phyloP scores from a whole-genome alignment of 148 eudicot genomes.

The Agrostemma githago region DNA sequence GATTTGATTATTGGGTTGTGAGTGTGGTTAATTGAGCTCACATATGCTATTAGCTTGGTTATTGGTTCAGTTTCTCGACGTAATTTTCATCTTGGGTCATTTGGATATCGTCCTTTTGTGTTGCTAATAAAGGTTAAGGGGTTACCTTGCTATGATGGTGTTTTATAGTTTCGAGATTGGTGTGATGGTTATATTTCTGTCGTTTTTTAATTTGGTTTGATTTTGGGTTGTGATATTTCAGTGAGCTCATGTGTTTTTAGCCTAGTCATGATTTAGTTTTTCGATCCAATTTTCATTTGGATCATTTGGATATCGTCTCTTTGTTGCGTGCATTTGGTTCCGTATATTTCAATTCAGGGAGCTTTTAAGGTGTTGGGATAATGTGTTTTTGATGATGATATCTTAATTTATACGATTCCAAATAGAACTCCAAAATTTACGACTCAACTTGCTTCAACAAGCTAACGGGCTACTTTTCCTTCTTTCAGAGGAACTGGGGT shows the following conservation, averaged over 20 bases:
- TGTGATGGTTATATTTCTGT: not conserved
- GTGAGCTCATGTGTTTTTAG: not conserved
- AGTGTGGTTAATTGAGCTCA: not conserved
- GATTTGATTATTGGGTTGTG: not conserved
- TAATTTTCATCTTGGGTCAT: no score
- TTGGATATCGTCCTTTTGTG: not conserved
- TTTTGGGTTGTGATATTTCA: not conserved
- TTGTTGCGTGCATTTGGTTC: no score
- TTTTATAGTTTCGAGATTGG: not conserved
- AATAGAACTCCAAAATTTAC: no score
- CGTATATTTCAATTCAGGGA: no score
- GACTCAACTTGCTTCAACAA: not conserved
- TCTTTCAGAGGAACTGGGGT: conserved; percentile 63
- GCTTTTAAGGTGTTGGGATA: no score
- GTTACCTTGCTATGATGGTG: not conserved
- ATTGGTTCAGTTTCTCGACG: no score
- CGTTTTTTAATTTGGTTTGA: no score
- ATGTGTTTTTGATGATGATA: no score
- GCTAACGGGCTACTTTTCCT: conserved; percentile 4
- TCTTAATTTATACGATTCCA: no score
- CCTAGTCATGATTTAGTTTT: no score
- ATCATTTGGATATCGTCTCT: not conserved
- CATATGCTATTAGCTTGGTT: no score
- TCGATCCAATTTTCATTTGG: not conserved
- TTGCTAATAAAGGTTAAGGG: no score